Percentiles rank a stretch among this genome's conserved stretches.
Conservation (phyloP, 352 stramenopile genomes). For the Globisporangium alternatum region DNA sequence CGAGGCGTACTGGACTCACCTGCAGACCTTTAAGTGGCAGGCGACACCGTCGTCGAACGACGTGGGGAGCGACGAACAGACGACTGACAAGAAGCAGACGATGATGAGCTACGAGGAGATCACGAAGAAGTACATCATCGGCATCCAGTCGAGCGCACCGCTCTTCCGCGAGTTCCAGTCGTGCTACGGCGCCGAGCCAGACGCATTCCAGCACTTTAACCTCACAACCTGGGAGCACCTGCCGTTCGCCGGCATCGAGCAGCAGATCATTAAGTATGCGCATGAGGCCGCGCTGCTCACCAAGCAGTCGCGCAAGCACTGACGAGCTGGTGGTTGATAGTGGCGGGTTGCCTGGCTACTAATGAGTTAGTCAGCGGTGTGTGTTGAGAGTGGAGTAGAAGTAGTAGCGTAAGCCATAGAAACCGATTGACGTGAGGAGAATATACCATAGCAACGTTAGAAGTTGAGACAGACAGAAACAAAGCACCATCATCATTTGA, state of each 20-base stretch:
- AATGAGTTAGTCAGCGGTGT: background rate
- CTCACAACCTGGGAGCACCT: constrained; percentile 35
- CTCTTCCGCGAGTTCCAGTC: constrained; percentile 52
- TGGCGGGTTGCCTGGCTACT: no score
- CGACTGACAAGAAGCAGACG: constrained; percentile 1
- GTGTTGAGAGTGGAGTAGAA: background rate
- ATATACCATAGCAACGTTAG: constrained; percentile 3
- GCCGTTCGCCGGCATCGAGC: constrained; percentile 45
- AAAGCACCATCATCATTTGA: no score
- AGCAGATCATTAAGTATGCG: constrained; percentile 48
- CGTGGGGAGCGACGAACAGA: background rate
- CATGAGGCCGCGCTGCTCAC: constrained; percentile 40
- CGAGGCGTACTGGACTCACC: constrained; percentile 36
- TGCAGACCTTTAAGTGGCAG: constrained; percentile 47
- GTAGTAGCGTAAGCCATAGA: background rate
- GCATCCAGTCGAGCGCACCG: constrained; percentile 34
- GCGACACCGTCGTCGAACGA: no score
- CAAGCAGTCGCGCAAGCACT: background rate
- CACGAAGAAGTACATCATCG: constrained; percentile 41
- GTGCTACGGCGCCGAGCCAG: constrained; percentile 45
- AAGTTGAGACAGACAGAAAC: background rate
- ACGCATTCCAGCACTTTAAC: constrained; percentile 38
- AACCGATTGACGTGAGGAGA: background rate
- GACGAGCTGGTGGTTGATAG: background rate
- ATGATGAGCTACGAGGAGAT: constrained; percentile 45